Base-by-base conservation (phyloP, 805 yeast species). In the Alloascoidea africana region DNA sequence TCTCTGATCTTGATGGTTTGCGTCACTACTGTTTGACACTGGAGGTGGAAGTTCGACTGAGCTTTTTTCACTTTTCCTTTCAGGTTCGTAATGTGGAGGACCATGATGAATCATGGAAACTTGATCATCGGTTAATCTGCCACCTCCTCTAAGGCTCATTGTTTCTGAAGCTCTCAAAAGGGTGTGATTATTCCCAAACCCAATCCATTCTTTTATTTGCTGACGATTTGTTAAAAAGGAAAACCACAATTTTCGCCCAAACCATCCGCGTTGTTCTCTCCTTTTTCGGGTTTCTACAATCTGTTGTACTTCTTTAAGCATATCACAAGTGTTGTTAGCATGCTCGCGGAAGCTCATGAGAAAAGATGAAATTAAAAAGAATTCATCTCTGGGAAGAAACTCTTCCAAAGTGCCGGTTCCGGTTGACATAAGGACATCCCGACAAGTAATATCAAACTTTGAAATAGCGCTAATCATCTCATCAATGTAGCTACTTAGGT, bases 361-460 rank as follows among this genome's bases (percentile, higher is more conserved):
- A 46, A 68, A 69, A 0, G 73, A 66, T 1, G 74, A 66, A 3
- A 69, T 39, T 13, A 69, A 44, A 42, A 69, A 69, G 54, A 65
- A 59, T 44, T 68, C 70, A 41, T 68, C 73, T 37, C 65, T 58
- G 6, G 73, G 72, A 27, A 61, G 49, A 4, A 66, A 44, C 17
- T 55, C 46, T 33, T 56, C 55, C 4, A 44, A 38, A 38, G 30
- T 35, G 5, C 33, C 18, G 4, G 13, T 19, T 3, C 52, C 44
- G 11, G 58, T 37, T 16, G 42, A 45, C 11, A 53, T 49, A 35
- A 66, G 44, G 38, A 60, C 59, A 17, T 53, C 50, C 37, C 60
- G 55, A 34, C 58, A 53, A 13, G 48, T 44, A 3, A 48, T 34
- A 36, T 63, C 67, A 41, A 59, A 62, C 2, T 46, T 44, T 1